phyloP scores from a whole-genome alignment of 768 basidiomycete species.

The Suillus subaureus region DNA sequence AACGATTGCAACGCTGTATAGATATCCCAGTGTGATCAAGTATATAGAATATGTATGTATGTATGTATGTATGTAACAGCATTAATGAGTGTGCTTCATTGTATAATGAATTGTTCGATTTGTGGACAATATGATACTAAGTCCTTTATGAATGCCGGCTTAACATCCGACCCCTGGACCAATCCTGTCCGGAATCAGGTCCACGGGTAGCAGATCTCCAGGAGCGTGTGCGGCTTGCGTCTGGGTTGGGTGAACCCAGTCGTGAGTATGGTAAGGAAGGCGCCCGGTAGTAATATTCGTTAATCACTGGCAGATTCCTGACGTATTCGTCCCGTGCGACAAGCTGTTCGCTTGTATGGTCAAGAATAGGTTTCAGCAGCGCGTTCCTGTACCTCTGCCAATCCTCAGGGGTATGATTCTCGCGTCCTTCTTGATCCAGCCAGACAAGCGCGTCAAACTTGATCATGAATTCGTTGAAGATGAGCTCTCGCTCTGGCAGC shows the following conservation, averaged over 20 bases:
- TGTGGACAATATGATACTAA: background rate
- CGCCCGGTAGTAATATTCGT: background rate
- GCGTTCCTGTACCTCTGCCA: slow-evolving; percentile 13
- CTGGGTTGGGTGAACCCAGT: too few relatives aligned
- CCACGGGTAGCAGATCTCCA: background rate
- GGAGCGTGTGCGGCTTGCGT: background rate
- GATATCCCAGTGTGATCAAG: background rate
- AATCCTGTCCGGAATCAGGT: background rate
- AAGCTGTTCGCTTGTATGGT: background rate
- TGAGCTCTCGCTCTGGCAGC: slow-evolving; percentile 15
- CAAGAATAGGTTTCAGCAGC: slow-evolving; percentile 1
- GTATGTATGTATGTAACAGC: background rate
- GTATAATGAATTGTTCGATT: slow-evolving; percentile 1
- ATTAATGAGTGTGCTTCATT: background rate
- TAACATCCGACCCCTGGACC: background rate
- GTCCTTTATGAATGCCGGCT: slow-evolving; percentile 1
- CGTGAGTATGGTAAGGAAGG: background rate
- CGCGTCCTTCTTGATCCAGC: slow-evolving; percentile 12
- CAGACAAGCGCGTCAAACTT: slow-evolving; percentile 24
- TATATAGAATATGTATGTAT: too few relatives aligned
- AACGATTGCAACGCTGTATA: background rate
- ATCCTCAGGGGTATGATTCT: background rate
- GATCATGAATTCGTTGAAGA: slow-evolving; percentile 17
- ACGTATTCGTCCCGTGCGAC: background rate
- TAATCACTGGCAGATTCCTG: background rate